phyloP scores from a whole-genome alignment of 805 yeast genomes.

The Metschnikowia dekortorum region DNA sequence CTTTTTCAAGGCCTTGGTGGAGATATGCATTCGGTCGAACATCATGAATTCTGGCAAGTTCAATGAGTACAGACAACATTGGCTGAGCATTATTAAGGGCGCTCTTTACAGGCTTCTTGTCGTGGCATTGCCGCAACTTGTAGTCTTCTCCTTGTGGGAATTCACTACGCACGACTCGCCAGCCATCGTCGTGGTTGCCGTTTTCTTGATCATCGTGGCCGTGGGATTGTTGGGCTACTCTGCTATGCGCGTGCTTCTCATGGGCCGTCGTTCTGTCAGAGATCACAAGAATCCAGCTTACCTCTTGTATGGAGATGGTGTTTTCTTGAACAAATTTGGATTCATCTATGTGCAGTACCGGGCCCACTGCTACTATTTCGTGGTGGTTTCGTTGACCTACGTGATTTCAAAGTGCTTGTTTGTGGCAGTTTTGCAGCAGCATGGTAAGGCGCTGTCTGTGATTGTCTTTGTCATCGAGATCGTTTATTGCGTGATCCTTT shows the following conservation, averaged over 20 bases:
- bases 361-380: conserved; percentile 84
- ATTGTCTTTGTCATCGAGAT: conserved; percentile 74
- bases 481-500: conserved; percentile 57
- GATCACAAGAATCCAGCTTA: conserved; percentile 90
- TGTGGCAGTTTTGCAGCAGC: conserved; percentile 77
- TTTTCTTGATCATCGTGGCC: conserved; percentile 57
- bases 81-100: conserved; percentile 86
- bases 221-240: conserved; percentile 66
- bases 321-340: conserved; percentile 80
- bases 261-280: conserved; percentile 67
- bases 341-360: conserved; percentile 87
- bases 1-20: conserved; percentile 67
- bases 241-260: conserved; percentile 62
- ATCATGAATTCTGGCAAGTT: conserved; percentile 62
- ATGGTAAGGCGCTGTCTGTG: conserved; percentile 80
- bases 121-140: conserved; percentile 83
- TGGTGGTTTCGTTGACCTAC: conserved; percentile 60
- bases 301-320: conserved; percentile 77
- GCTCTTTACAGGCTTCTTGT: conserved; percentile 77
- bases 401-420: conserved; percentile 71
- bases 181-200: conserved; percentile 78
- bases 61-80: conserved; percentile 71
- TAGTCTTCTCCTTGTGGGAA: conserved; percentile 84
- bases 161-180: conserved; percentile 77
- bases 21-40: conserved; percentile 54